Evolutionary conservation across 805 yeast genomes (phyloP).

Genomic region (Monosporozyma unispora): DNA sequence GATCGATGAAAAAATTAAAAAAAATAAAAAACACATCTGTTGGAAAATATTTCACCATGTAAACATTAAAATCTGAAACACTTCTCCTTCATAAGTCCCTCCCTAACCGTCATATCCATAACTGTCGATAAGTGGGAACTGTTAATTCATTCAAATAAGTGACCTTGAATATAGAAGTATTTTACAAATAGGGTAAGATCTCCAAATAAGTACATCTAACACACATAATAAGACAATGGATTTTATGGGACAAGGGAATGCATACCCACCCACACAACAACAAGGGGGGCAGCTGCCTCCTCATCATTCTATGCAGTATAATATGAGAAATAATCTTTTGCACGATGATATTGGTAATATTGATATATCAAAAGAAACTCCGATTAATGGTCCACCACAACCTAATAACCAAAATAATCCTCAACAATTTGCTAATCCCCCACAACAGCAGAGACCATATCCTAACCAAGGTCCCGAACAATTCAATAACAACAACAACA

Average conservation of each 20-base stretch:
- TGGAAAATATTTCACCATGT: neutral
- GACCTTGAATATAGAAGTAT: too few relatives aligned
- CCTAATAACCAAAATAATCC: slow-evolving; percentile 5
- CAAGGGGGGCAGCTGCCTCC: slow-evolving; percentile 1
- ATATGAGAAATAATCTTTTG: slow-evolving; percentile 31
- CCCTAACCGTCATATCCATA: too few relatives aligned
- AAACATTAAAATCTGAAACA: neutral
- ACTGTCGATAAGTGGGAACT: too few relatives aligned
- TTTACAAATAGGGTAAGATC: too few relatives aligned
- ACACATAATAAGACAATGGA: neutral
- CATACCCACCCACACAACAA: neutral
- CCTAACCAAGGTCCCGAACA: neutral
- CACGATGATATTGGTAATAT: slow-evolving; percentile 36
- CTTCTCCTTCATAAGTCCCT: too few relatives aligned
- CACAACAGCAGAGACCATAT: slow-evolving; percentile 8
- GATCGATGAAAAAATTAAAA: neutral
- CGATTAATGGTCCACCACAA: slow-evolving; percentile 17
- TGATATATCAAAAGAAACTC: slow-evolving; percentile 37
- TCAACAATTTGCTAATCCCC: slow-evolving; percentile 5
- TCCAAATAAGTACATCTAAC: neutral
- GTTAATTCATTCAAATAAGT: neutral
- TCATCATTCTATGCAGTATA: slow-evolving; percentile 10
- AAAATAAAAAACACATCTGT: neutral
- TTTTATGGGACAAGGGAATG: neutral
- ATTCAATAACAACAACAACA: neutral